These are phyloP conservation scores for Geopyxis carbonaria DNA, from an alignment of 495 filamentous ascomycete genomes.

Conservation along the genomic window DNA sequence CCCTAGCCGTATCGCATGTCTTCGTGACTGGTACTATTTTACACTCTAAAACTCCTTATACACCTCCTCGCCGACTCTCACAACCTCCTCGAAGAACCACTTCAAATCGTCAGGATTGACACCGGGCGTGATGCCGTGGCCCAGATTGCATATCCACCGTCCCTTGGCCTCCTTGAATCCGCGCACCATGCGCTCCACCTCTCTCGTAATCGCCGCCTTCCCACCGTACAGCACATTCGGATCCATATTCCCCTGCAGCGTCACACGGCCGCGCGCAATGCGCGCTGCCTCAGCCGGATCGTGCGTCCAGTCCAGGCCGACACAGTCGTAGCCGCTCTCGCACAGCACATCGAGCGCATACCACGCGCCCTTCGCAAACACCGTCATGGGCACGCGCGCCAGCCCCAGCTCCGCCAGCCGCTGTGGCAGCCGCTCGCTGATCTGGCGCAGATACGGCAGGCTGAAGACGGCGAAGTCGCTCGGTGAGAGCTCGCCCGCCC, in stretches of 20 bases:
- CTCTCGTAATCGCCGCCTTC: slow-evolving; percentile 55
- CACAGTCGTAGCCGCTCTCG: slow-evolving; percentile 75
- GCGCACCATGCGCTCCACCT: slow-evolving; percentile 64
- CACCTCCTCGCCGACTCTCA: slow-evolving; percentile 35
- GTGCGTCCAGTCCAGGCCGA: slow-evolving; percentile 89
- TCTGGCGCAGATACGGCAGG: slow-evolving; percentile 69
- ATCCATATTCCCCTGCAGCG: slow-evolving; percentile 88
- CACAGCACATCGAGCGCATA: slow-evolving; percentile 80
- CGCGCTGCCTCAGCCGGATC: slow-evolving; percentile 69
- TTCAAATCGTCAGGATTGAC: slow-evolving; percentile 82
- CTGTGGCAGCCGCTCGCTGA: slow-evolving; percentile 57
- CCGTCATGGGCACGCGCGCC: slow-evolving; percentile 86
- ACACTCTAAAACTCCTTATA: slow-evolving; percentile 6
- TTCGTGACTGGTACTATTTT: neutral
- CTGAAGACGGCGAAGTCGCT: slow-evolving; percentile 65
- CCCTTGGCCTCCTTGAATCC: slow-evolving; percentile 78
- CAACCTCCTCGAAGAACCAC: slow-evolving; percentile 87
- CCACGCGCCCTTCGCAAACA: slow-evolving; percentile 99
- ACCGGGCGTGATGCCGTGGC: slow-evolving; percentile 91
- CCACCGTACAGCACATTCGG: slow-evolving; percentile 85
- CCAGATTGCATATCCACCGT: slow-evolving; percentile 75
- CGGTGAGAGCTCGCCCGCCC: slow-evolving; percentile 86
- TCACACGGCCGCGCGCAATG: slow-evolving; percentile 56
- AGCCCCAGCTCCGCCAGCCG: slow-evolving; percentile 53
- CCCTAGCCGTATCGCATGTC: neutral